These are phyloP conservation scores for Colletotrichum sansevieriae DNA, from an alignment of 2,329 filamentous ascomycete species.

Conservation along the genomic window DNA sequence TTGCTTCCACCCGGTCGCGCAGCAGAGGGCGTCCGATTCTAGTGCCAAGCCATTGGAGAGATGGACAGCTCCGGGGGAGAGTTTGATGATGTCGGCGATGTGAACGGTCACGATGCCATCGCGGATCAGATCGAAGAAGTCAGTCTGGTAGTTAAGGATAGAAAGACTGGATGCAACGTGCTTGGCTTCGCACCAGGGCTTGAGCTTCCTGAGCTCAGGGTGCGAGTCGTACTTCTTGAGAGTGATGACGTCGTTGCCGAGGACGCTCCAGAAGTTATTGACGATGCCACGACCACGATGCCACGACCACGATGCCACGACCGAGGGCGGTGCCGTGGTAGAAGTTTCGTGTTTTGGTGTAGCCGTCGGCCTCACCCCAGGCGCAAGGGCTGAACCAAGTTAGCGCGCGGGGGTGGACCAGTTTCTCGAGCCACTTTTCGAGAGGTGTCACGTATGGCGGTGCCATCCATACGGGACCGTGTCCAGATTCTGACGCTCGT, in stretches of 20 bases:
- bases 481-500: slow-evolving; percentile 55
- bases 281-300: slow-evolving; percentile 70
- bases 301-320: slow-evolving; percentile 66
- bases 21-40: slow-evolving; percentile 65
- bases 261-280: slow-evolving; percentile 68
- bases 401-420: slow-evolving; percentile 75
- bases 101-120: slow-evolving; percentile 65
- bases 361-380: slow-evolving; percentile 76
- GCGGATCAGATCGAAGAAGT: slow-evolving; percentile 69
- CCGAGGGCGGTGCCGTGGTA: slow-evolving; percentile 71
- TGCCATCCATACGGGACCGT: slow-evolving; percentile 71
- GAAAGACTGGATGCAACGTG: slow-evolving; percentile 68
- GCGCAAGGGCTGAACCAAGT: slow-evolving; percentile 83
- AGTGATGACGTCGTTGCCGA: slow-evolving; percentile 67
- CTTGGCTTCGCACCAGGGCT: slow-evolving; percentile 64
- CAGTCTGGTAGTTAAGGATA: slow-evolving; percentile 71
- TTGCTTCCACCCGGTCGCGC: slow-evolving; percentile 71
- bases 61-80: slow-evolving; percentile 61
- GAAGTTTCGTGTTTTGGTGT: slow-evolving; percentile 64
- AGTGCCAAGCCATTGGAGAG: slow-evolving; percentile 63
- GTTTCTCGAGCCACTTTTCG: slow-evolving; percentile 76
- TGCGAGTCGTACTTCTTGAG: slow-evolving; percentile 68
- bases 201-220: slow-evolving; percentile 65
- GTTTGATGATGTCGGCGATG: slow-evolving; percentile 62
- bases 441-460: slow-evolving; percentile 74